Conservation (phyloP, 2,329 filamentous ascomycete species). For the Septoria petroselini region DNA sequence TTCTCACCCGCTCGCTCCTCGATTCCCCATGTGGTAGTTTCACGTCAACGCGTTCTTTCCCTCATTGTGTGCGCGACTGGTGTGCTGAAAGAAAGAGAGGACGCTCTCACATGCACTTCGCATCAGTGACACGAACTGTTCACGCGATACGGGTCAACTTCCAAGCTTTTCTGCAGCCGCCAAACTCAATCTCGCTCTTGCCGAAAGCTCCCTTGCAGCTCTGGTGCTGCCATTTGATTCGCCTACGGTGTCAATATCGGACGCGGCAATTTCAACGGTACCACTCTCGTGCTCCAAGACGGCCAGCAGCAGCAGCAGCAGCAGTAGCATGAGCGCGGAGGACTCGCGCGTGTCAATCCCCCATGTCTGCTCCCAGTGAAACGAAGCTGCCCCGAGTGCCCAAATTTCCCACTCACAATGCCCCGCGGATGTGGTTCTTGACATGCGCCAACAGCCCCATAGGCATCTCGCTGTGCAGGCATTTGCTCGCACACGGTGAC, state of each 20-base stretch:
- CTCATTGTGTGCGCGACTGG: no score
- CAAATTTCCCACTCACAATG: constrained; percentile 59
- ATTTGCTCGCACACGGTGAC: constrained; percentile 86
- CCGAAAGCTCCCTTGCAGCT: neutral
- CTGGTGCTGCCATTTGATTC: no score
- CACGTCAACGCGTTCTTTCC: no score
- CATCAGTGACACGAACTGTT: neutral
- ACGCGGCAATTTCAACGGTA: neutral
- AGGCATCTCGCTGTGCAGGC: constrained; percentile 74
- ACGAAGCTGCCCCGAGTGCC: constrained; percentile 39
- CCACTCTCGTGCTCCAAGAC: neutral
- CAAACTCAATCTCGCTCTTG: constrained; percentile 2
- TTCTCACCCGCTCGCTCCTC: no score
- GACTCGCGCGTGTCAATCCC: neutral
- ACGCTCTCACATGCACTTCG: no score
- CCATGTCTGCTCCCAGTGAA: constrained; percentile 29
- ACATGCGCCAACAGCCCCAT: constrained; percentile 83
- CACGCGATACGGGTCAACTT: neutral
- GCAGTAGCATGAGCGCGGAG: neutral
- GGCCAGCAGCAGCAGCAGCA: constrained; percentile 2
- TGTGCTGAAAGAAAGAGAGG: no score
- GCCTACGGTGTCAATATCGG: constrained; percentile 18
- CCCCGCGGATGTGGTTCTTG: constrained; percentile 86
- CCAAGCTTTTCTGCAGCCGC: constrained; percentile 4
- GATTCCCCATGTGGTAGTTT: no score